These are phyloP conservation scores for Gnomoniopsis sp. DNA, from an alignment of 2,329 filamentous ascomycete species.

Conservation along the genomic window DNA sequence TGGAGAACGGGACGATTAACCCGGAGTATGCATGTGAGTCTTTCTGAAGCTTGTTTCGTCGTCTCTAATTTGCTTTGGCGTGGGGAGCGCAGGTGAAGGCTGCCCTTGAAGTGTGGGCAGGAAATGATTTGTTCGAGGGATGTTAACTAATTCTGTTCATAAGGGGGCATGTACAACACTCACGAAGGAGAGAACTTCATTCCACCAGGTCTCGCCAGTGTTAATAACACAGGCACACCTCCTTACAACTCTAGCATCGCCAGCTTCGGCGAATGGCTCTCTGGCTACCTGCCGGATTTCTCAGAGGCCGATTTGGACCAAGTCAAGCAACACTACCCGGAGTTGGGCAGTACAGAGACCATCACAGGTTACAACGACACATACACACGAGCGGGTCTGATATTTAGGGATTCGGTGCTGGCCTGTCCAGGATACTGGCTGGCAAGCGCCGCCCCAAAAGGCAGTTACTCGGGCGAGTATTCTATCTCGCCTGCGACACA, in stretches of 20 bases:
- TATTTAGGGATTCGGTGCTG: conserved; percentile 57
- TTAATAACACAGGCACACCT: conserved; percentile 27
- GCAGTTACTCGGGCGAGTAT: conserved; percentile 56
- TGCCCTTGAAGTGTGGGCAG: neutral
- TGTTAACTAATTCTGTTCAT: neutral
- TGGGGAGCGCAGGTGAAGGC: neutral
- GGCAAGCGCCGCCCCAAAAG: conserved; percentile 37
- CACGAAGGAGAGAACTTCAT: conserved; percentile 63
- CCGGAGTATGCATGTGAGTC: conserved; percentile 38
- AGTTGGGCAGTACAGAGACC: conserved; percentile 42
- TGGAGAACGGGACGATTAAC: conserved; percentile 38
- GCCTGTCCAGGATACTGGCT: conserved; percentile 60
- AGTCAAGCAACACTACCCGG: conserved; percentile 45
- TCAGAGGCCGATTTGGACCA: conserved; percentile 33
- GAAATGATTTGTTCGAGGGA: neutral
- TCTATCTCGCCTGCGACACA: conserved; percentile 57
- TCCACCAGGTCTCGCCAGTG: conserved; percentile 42
- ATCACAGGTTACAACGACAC: conserved; percentile 45
- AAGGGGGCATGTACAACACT: conserved; percentile 53
- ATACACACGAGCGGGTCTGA: conserved; percentile 49
- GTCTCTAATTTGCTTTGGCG: too few relatives aligned
- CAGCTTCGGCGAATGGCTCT: conserved; percentile 51
- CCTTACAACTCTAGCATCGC: conserved; percentile 47
- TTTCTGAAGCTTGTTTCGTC: neutral
- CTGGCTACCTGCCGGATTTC: conserved; percentile 50